phyloP scores from a whole-genome alignment of 2,329 filamentous ascomycete genomes.

The Fusarium stilboides region DNA sequence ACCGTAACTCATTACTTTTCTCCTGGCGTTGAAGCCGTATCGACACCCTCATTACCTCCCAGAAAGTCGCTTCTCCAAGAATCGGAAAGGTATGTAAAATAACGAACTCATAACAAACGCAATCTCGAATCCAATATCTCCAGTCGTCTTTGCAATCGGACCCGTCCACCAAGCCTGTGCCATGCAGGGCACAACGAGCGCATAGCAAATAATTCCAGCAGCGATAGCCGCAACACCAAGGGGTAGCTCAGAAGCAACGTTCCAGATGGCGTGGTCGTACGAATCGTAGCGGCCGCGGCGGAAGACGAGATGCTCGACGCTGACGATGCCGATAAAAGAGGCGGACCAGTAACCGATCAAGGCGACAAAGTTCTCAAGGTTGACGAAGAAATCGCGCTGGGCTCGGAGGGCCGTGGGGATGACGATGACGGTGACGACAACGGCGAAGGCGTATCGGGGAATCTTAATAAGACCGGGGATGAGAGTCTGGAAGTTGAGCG shows the following conservation, averaged over 20 bases:
- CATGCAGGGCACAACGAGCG: constrained; percentile 72
- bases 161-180: constrained; percentile 73
- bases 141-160: constrained; percentile 71
- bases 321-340: constrained; percentile 66
- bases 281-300: constrained; percentile 60
- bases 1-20: constrained; percentile 22
- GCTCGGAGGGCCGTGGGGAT: constrained; percentile 72
- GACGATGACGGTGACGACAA: constrained; percentile 71
- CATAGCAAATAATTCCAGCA: constrained; percentile 63
- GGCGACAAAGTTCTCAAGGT: constrained; percentile 70
- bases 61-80: constrained; percentile 59
- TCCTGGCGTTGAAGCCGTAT: constrained; percentile 17
- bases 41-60: constrained; percentile 37
- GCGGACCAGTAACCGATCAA: constrained; percentile 73
- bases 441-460: constrained; percentile 70
- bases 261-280: constrained; percentile 65
- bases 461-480: constrained; percentile 69
- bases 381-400: constrained; percentile 70
- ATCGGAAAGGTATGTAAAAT: constrained; percentile 64
- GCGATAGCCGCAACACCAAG: constrained; percentile 63
- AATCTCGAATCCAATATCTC: constrained; percentile 77
- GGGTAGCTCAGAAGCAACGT: constrained; percentile 61
- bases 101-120: constrained; percentile 68
- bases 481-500: constrained; percentile 75
- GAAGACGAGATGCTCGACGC: constrained; percentile 65